Conservation (phyloP, 495 filamentous ascomycete genomes). For the Thermochaetoides thermophila region DNA sequence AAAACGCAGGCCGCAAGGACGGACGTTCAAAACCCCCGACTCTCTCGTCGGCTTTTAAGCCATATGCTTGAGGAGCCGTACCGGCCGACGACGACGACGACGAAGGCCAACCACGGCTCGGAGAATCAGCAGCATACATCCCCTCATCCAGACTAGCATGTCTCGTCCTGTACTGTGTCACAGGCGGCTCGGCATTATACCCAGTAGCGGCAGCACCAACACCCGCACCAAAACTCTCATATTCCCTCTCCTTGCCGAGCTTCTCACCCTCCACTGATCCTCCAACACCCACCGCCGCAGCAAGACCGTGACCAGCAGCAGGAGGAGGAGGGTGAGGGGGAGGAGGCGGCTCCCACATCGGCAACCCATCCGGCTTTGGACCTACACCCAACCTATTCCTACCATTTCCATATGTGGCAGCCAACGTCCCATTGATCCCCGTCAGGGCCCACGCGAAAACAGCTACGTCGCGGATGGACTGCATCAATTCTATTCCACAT, state of each 20-base stretch:
- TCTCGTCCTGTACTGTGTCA: too few species aligned
- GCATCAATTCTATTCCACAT: constrained; percentile 42
- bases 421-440: constrained; percentile 66
- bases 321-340: constrained; percentile 6
- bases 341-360: constrained; percentile 31
- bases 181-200: too few species aligned
- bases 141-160: too few species aligned
- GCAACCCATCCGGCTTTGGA: constrained; percentile 43
- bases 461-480: constrained; percentile 67
- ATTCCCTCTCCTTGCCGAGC: constrained; percentile 9
- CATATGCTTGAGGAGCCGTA: too few species aligned
- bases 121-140: too few species aligned
- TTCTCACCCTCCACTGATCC: too few species aligned
- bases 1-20: constrained; percentile 3
- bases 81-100: too few species aligned
- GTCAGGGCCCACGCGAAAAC: constrained; percentile 72
- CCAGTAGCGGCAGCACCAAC: background rate
- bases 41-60: too few species aligned
- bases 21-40: too few species aligned
- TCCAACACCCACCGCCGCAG: constrained; percentile 2
- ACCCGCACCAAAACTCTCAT: background rate
- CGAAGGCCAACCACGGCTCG: too few species aligned
- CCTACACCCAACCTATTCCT: constrained; percentile 42
- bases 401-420: constrained; percentile 48
- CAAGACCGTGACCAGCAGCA: background rate